Conservation (phyloP, 1,284 basidiomycete species). For the Butyriboletus regius region DNA sequence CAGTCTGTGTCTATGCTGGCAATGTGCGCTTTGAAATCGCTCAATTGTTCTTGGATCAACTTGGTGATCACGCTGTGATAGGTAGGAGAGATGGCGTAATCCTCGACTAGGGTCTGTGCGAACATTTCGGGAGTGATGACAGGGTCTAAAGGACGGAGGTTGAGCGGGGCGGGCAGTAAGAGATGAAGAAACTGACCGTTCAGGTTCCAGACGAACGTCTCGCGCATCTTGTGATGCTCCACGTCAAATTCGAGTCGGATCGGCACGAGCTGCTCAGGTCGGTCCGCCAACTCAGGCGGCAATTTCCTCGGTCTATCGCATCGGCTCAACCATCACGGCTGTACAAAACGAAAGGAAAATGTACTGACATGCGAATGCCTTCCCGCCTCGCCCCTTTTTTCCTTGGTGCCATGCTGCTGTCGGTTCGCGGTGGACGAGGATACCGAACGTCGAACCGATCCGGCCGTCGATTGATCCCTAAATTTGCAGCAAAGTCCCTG, state of each 20-base stretch:
- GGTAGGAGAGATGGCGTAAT: slow-evolving; percentile 70
- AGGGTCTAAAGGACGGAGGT: slow-evolving; percentile 52
- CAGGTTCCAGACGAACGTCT: slow-evolving; percentile 96
- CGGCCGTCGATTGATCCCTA: slow-evolving; percentile 30
- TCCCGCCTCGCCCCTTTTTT: slow-evolving; percentile 58
- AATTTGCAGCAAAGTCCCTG: slow-evolving; percentile 19
- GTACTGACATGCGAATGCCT: slow-evolving; percentile 61
- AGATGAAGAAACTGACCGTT: slow-evolving; percentile 52
- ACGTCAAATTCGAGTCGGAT: slow-evolving; percentile 93
- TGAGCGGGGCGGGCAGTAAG: neutral
- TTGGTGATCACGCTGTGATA: slow-evolving; percentile 75
- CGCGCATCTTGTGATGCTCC: slow-evolving; percentile 83
- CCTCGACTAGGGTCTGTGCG: slow-evolving; percentile 84
- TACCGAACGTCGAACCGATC: slow-evolving; percentile 64
- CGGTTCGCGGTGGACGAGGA: slow-evolving; percentile 45
- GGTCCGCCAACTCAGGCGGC: slow-evolving; percentile 50
- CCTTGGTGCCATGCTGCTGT: slow-evolving; percentile 39
- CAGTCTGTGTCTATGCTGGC: slow-evolving; percentile 39
- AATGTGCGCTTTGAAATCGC: slow-evolving; percentile 67
- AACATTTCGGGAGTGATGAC: slow-evolving; percentile 84
- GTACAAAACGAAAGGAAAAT: slow-evolving; percentile 6
- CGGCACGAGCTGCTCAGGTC: slow-evolving; percentile 78
- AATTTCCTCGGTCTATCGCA: slow-evolving; percentile 55
- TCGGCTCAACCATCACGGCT: neutral
- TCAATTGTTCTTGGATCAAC: slow-evolving; percentile 80